Conservation (phyloP, 2,329 filamentous ascomycete genomes). For the Atkinsonella hypoxylon region DNA sequence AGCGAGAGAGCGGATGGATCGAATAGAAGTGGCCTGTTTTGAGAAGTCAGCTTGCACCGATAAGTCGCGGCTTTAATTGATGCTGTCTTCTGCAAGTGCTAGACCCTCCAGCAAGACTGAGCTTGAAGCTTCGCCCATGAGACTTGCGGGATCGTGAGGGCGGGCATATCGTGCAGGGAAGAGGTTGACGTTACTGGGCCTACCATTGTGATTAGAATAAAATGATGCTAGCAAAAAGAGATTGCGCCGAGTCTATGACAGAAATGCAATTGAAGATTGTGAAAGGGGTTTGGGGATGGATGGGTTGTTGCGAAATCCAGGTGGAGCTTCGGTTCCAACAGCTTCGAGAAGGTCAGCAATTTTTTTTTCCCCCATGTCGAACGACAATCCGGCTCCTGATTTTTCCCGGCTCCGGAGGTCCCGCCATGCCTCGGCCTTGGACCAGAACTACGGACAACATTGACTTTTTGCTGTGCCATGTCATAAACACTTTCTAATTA, state of each 20-base stretch:
- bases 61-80: too few species aligned
- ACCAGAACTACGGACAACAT: too few species aligned
- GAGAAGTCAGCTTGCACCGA: not conserved
- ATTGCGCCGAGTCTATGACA: not conserved
- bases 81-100: too few species aligned
- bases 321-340: conserved; percentile 27
- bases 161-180: not conserved
- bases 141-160: not conserved
- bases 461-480: too few species aligned
- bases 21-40: conserved; percentile 58
- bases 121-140: not conserved
- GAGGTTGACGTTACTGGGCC: not conserved
- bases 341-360: conserved; percentile 29
- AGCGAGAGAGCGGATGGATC: conserved; percentile 87
- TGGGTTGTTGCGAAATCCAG: conserved; percentile 2
- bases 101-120: not conserved
- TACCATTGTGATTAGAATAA: conserved; percentile 19
- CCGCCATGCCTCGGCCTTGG: not conserved
- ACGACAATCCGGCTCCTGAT: conserved; percentile 16
- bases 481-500: too few species aligned
- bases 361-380: conserved; percentile 19
- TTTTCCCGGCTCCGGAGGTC: conserved; percentile 22
- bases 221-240: not conserved
- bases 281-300: not conserved
- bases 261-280: not conserved